Evolutionary conservation across 352 stramenopile genomes (phyloP), one percentile per base, ranked within the genome.

Genomic region (Phytophthora pisi): DNA sequence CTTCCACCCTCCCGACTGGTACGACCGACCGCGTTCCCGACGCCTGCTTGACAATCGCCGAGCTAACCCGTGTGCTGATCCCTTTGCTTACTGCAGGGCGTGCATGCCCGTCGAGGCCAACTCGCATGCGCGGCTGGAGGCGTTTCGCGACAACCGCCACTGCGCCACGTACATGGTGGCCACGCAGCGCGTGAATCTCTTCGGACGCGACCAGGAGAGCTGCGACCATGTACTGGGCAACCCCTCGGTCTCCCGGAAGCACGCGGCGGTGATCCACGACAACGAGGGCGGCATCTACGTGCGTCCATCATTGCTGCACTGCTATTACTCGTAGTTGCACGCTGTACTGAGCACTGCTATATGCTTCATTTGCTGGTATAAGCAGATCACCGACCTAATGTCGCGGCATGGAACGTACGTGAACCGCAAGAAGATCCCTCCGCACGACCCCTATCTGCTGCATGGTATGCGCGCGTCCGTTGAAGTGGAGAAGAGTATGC

Each of bases 211-310:
- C 61, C 89, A 95, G 61, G 84, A 93, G 56, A 88, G 68, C 62
- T 94, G 87, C 68, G 87, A 96, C 69, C 86, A 95, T 58, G 86
- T 96, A 64, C 61, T 96, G 61, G 89, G 87, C 57, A 96, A 96
- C 59, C 89, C 89, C 18, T 94, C 87, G 26, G 75, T 96, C 42
- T 96, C 89, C 26, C 79, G 89, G 52, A 96, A 96, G 64, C 89
- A 96, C 69, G 89, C 89, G 20, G 86, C 89, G 3, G 74, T 95
- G 50, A 94, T 96, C 62, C 89, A 96, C 58, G 86, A 95, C 55
- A 66, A 79, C 46, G 72, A 83, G 38, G 89, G 89, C 59, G 87
- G 89, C 43, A 92, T 96, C 53, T 96, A 94, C 54, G 88, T 96
- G 57, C 58, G 84, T 79, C 3, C 9, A 23, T 10, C 5, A 55